Evolutionary conservation across 805 yeast genomes (phyloP).

Genomic region (Tetrapisispora phaffii): DNA sequence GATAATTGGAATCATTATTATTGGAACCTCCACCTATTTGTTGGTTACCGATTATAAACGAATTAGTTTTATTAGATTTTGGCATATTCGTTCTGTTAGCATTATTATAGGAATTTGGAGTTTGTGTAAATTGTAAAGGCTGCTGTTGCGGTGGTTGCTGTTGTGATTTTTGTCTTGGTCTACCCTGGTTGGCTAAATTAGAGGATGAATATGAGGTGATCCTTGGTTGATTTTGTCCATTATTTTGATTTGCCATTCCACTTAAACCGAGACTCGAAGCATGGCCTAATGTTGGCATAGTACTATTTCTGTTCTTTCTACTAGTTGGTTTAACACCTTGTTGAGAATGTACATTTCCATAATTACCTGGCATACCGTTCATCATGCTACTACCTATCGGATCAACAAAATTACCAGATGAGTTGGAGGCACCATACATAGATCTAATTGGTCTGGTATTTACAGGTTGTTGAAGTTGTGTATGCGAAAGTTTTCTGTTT

Average conservation of each 20-base stretch:
- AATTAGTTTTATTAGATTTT: constrained; percentile 6
- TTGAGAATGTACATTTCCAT: constrained; percentile 3
- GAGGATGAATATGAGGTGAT: constrained; percentile 22
- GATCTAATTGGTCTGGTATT: constrained; percentile 18
- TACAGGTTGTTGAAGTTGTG: constrained; percentile 14
- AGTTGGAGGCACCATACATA: constrained; percentile 22
- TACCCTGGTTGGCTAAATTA: constrained; percentile 11
- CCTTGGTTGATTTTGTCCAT: constrained; percentile 15
- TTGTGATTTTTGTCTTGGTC: constrained; percentile 12
- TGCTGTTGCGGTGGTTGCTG: background rate
- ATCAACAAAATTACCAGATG: constrained; percentile 17
- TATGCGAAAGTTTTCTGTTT: constrained; percentile 13
- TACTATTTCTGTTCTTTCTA: constrained; percentile 29
- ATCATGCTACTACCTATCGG: constrained; percentile 7
- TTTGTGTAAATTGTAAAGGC: constrained; percentile 1
- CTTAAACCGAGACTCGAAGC: constrained; percentile 22
- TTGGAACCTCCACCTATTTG: constrained; percentile 13
- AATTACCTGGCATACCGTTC: constrained; percentile 1
- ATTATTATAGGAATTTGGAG: background rate
- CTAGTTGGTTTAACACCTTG: constrained; percentile 27
- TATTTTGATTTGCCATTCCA: constrained; percentile 11
- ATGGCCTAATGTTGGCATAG: constrained; percentile 26
- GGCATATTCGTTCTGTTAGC: constrained; percentile 10
- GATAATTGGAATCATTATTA: constrained; percentile 15
- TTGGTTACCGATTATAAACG: constrained; percentile 5